phyloP scores from a whole-genome alignment of 768 basidiomycete species.

The Rhizopogon sp. region DNA sequence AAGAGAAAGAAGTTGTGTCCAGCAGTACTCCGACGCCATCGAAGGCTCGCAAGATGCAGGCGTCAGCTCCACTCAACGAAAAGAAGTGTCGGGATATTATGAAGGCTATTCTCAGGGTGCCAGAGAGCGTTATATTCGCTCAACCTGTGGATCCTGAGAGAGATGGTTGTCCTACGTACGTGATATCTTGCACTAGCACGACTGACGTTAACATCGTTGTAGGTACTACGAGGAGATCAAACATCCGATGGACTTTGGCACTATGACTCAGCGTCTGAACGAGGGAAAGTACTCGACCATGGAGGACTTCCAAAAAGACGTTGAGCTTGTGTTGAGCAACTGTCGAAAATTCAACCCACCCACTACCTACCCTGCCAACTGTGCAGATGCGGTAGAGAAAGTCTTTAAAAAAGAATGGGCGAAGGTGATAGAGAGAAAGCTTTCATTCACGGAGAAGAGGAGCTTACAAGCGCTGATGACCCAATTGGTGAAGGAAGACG shows the following conservation, averaged over 20 bases:
- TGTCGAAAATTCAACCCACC: slow-evolving; percentile 92
- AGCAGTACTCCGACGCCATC: slow-evolving; percentile 29
- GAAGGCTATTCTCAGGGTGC: slow-evolving; percentile 50
- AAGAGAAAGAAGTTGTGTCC: slow-evolving; percentile 55
- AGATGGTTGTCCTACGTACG: slow-evolving; percentile 91
- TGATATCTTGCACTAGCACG: slow-evolving; percentile 10
- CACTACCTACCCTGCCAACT: slow-evolving; percentile 65
- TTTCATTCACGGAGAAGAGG: slow-evolving; percentile 77
- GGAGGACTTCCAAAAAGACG: slow-evolving; percentile 77
- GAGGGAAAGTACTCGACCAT: slow-evolving; percentile 68
- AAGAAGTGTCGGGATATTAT: slow-evolving; percentile 80
- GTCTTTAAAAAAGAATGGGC: slow-evolving; percentile 84
- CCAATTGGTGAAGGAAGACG: slow-evolving; percentile 59
- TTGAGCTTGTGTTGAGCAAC: slow-evolving; percentile 81
- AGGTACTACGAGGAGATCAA: slow-evolving; percentile 92
- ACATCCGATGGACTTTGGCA: slow-evolving; percentile 91
- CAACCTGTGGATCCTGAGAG: slow-evolving; percentile 77
- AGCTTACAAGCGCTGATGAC: slow-evolving; percentile 67
- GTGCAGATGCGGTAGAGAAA: slow-evolving; percentile 70
- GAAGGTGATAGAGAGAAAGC: slow-evolving; percentile 65
- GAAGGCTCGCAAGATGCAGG: slow-evolving; percentile 34
- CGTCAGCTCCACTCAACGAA: slow-evolving; percentile 59
- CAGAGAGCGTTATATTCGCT: slow-evolving; percentile 69
- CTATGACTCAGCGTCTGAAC: slow-evolving; percentile 66
- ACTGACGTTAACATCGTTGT: slow-evolving; percentile 4